phyloP scores from a whole-genome alignment of 2,329 filamentous ascomycete species.

The Trichoderma asperellum region DNA sequence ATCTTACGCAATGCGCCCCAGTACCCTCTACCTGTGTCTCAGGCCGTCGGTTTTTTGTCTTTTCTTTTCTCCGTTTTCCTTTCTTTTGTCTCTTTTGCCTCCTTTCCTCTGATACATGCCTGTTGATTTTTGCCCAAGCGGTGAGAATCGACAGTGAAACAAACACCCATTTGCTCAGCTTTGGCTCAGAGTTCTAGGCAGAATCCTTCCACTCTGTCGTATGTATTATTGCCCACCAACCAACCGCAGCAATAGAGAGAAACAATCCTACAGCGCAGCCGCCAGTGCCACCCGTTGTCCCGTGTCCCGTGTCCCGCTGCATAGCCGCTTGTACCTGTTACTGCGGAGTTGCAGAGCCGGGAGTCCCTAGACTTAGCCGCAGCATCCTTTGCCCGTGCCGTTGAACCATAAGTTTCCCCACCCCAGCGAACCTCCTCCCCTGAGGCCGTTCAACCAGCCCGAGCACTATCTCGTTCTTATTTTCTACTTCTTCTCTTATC shows the following conservation, averaged over 20 bases:
- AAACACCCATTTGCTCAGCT: background rate
- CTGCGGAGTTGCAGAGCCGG: constrained; percentile 2
- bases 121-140: background rate
- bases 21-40: constrained; percentile 16
- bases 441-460: background rate
- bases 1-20: constrained; percentile 1
- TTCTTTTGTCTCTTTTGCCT: background rate
- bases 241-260: background rate
- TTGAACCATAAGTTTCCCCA: constrained; percentile 26
- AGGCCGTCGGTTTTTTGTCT: background rate
- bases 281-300: background rate
- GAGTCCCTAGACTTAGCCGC: constrained; percentile 21
- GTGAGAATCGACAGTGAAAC: background rate
- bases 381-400: constrained; percentile 5
- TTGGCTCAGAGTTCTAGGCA: background rate
- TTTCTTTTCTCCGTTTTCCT: background rate
- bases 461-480: background rate
- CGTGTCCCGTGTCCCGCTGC: background rate
- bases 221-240: background rate
- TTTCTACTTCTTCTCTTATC: background rate
- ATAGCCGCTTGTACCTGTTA: constrained; percentile 7
- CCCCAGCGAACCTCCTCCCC: constrained; percentile 25
- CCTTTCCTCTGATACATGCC: background rate
- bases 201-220: background rate
- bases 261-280: background rate